phyloP scores from a whole-genome alignment of 2,329 filamentous ascomycete genomes.

The Magnaporthiopsis poae region DNA sequence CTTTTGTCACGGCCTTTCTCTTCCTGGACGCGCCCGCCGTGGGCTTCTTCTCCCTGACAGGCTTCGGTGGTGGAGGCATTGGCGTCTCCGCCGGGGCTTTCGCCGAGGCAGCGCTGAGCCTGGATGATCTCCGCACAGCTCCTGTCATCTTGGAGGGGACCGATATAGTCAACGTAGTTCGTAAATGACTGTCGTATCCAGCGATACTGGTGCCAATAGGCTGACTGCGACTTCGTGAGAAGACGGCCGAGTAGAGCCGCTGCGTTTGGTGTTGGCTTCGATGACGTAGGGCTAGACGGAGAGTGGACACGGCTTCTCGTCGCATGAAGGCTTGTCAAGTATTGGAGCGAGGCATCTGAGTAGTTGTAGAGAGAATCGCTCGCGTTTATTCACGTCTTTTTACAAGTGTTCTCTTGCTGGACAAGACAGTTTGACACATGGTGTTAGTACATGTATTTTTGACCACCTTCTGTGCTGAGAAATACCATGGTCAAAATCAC shows the following conservation, averaged over 20 bases:
- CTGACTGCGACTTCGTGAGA: background rate
- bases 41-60: background rate
- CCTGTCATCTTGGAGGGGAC: slow-evolving; percentile 16
- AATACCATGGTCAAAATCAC: background rate
- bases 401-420: too few relatives aligned
- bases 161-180: background rate
- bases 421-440: too few relatives aligned
- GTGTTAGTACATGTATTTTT: too few relatives aligned
- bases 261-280: background rate
- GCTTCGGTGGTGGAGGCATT: slow-evolving; percentile 10
- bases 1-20: slow-evolving; percentile 16
- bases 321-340: background rate
- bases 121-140: slow-evolving; percentile 24
- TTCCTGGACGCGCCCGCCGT: slow-evolving; percentile 16
- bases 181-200: background rate
- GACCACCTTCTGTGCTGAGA: too few relatives aligned
- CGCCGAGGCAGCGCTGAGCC: slow-evolving; percentile 26
- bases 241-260: background rate
- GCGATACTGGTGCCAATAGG: background rate
- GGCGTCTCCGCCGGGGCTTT: slow-evolving; percentile 9
- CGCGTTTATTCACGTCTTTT: too few relatives aligned
- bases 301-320: background rate
- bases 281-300: background rate
- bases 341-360: too few relatives aligned
- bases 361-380: too few relatives aligned